These are phyloP conservation scores for Verticillium albo-atrum DNA, from an alignment of 2,329 filamentous ascomycete species.

Conservation along the genomic window DNA sequence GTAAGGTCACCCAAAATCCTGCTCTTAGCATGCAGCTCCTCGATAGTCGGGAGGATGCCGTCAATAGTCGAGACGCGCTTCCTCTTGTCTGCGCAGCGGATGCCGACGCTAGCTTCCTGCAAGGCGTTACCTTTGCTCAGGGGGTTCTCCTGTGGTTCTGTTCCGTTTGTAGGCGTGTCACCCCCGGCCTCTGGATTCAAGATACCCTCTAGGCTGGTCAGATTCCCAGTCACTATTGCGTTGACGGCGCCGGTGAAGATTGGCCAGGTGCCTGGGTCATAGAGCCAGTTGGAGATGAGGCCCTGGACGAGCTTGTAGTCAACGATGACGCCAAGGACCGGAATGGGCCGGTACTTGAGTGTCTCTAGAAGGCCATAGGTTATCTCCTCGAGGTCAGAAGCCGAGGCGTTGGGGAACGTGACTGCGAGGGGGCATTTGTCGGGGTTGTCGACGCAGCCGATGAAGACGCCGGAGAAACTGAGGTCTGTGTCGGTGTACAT, in stretches of 20 bases:
- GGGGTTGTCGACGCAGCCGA: conserved; percentile 15
- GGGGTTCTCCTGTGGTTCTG: neutral
- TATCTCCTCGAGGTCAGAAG: conserved; percentile 15
- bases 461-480: conserved; percentile 18
- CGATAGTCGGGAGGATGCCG: conserved; percentile 17
- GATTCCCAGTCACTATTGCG: neutral
- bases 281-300: conserved; percentile 12
- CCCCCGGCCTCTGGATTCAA: neutral
- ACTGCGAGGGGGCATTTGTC: conserved; percentile 17
- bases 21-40: conserved; percentile 19
- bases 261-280: conserved; percentile 7
- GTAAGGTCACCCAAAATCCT: conserved; percentile 18
- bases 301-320: neutral
- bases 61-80: conserved; percentile 18
- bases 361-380: conserved; percentile 15
- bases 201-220: neutral
- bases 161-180: neutral
- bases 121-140: neutral
- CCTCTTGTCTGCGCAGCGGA: conserved; percentile 28
- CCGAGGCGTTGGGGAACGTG: conserved; percentile 7
- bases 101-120: conserved; percentile 13
- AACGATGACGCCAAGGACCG: conserved; percentile 8
- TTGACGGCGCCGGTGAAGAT: neutral
- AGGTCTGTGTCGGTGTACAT: conserved; percentile 17
- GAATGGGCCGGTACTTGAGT: conserved; percentile 17